phyloP scores from a whole-genome alignment of 169 alveolate genomes.

The Eimeria acervulina region DNA sequence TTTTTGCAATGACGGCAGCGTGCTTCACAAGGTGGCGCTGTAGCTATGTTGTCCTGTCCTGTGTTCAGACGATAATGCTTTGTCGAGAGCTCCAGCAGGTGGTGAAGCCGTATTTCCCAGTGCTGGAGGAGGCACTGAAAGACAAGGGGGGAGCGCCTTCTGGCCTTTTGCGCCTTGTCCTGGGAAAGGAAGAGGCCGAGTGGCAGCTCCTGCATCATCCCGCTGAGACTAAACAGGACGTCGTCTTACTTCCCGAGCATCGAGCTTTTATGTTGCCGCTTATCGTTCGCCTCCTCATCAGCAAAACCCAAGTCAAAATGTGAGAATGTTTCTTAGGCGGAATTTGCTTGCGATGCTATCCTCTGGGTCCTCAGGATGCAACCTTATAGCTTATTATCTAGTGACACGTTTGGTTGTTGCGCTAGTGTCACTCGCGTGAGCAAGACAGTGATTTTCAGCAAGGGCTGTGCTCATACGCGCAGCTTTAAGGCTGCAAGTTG shows the following conservation, averaged over 20 bases:
- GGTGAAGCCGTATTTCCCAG: constrained; percentile 39
- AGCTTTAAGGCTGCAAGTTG: background rate
- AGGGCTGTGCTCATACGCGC: background rate
- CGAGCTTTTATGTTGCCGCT: constrained; percentile 62
- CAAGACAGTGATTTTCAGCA: background rate
- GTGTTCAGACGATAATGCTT: constrained; percentile 50
- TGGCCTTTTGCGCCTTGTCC: constrained; percentile 58
- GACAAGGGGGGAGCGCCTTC: constrained; percentile 66
- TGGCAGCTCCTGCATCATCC: constrained; percentile 26
- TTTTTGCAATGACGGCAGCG: background rate
- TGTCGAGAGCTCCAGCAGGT: constrained; percentile 67
- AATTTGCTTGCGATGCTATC: background rate
- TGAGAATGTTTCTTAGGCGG: background rate
- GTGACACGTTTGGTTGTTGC: background rate
- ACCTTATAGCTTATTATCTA: background rate
- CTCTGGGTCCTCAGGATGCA: background rate
- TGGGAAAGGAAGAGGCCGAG: constrained; percentile 56
- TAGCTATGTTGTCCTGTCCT: background rate
- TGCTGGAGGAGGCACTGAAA: constrained; percentile 59
- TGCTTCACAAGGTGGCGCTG: background rate
- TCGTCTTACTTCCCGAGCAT: constrained; percentile 57
- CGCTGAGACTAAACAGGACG: constrained; percentile 16
- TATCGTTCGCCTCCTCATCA: constrained; percentile 57
- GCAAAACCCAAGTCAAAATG: constrained; percentile 60
- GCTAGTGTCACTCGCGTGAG: background rate